Base-by-base conservation (phyloP, 352 stramenopile genomes). In the Pythium dissotocum region DNA sequence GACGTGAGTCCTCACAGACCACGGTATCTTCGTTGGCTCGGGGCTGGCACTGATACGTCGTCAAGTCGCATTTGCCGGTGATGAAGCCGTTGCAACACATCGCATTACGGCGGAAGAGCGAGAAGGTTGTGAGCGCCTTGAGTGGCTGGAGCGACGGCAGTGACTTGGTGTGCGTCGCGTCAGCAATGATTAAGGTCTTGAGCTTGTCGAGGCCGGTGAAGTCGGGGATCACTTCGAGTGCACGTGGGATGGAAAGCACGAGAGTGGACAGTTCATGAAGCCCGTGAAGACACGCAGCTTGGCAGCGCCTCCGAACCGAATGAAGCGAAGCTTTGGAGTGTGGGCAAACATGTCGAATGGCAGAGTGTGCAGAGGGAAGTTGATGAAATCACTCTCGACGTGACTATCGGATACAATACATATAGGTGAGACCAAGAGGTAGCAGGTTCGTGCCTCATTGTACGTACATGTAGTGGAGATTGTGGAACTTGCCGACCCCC, bases 11-110 rank as follows among this genome's bases (percentile, higher is more conserved):
- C 21, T 56, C 35, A 44, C 60, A 70, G 2, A 35, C n/a, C 10
- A 71, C 53, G 0, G 24, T 33, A 10, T 24, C 51, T 42, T 71
- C 62, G 38, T 51, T 56, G 2, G 28, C 9, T 4, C 61, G 61
- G 0, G 24, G n/a, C 33, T 26, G 21, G 30, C 67, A 73, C 6
- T 53, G 32, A 40, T 60, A 73, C 10, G 40, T 48, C 18, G 52
- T 55, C 2, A 75, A 48, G 38, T 75, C 68, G 42, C 69, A 75
- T 26, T 10, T 42, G 32, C 54, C 69, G 3, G 33, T 58, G 51
- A 75, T 28, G 30, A 67, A 75, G 21, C 69, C 69, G 35, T 76
- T 76, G 60, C 69, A 76, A 56, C 69, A 76, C 48, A 72, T 40
- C n/a, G 69, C 38, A 18, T 66, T 69, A 6, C 63, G 53, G 6